Base-by-base conservation (phyloP, 345 rosid genomes). In the Bretschneidera sinensis region DNA sequence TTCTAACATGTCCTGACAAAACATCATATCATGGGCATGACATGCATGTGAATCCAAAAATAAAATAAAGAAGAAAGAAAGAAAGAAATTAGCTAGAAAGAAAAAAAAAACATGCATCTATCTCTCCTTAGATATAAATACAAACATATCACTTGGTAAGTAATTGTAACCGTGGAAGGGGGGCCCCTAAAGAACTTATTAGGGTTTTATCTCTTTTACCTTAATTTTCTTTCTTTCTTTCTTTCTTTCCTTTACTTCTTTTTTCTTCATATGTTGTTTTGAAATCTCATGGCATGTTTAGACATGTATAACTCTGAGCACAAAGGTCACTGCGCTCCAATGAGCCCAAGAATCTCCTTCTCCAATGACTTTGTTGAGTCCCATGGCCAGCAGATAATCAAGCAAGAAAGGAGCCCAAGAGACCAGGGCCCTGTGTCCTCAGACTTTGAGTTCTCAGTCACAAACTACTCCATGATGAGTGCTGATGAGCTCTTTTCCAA, bases 401-500 rank as follows among this genome's bases (percentile, higher is more conserved):
- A 62, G 74, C 83, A 79, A 67, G 82, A 79, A 57, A 56, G 60
- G 54, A 63, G 7, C 50, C 35, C 61, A 9, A 68, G 71, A 24
- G 39, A n/a, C n/a, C n/a, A 72, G 39, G 73, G 81, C 20, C 73
- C 77, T 20, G 74, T 65, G 23, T 84, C 96, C 50, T 74, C 85
- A 15, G 96, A 92, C 70, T 92, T 92, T 45, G 98, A 92, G 75
- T 92, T 92, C 72, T 87, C 92, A 0, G 98, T 92, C 17, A 63
- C 88, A 0, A 80, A 77, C 75, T 65, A 80, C 73, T 82, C 89
- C 53, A 92, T 87, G 97, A 87, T 92, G 96, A 87, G 88, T 49
- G 97, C 98, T 17, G 98, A 92, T 59, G 98, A 92, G 80, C 96
- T 92, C 48, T 89, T 92, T 75, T 85, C 55, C 62, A 92, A 92